Percentiles rank a stretch among this genome's conserved stretches.
Evolutionary conservation across 2,329 filamentous ascomycete genomes (phyloP).

Genomic region (Aspergillus transmontanensis): DNA sequence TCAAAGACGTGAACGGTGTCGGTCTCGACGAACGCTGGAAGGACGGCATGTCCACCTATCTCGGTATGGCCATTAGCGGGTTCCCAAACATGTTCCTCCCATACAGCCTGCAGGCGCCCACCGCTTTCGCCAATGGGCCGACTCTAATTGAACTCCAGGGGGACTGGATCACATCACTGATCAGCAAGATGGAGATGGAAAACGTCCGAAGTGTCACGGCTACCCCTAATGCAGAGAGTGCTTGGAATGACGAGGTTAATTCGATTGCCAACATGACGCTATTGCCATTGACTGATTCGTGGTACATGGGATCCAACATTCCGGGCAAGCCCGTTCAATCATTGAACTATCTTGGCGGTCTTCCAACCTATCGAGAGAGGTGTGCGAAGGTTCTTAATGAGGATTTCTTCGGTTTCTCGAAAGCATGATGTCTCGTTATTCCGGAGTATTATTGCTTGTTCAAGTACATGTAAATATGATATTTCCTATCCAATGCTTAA

Average conservation of each 20-base stretch:
- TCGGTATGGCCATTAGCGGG: constrained; percentile 41
- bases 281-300: neutral
- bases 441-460: too few relatives aligned
- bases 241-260: neutral
- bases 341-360: neutral
- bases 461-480: too few relatives aligned
- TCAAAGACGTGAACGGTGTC: constrained; percentile 29
- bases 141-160: constrained; percentile 49
- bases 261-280: neutral
- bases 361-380: neutral
- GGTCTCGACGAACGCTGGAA: constrained; percentile 33
- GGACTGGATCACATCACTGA: constrained; percentile 50
- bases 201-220: neutral
- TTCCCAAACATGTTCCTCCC: constrained; percentile 51
- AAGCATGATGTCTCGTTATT: neutral
- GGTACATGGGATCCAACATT: neutral
- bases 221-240: neutral
- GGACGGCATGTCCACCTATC: constrained; percentile 32
- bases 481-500: too few relatives aligned
- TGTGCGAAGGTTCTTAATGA: neutral
- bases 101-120: constrained; percentile 57
- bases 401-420: neutral
- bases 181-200: constrained; percentile 30
- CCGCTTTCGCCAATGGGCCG: constrained; percentile 41
- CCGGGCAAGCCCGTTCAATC: neutral